Conservation (phyloP, 1,139 yeast species). For the Casaregolazyma suthepensis region DNA sequence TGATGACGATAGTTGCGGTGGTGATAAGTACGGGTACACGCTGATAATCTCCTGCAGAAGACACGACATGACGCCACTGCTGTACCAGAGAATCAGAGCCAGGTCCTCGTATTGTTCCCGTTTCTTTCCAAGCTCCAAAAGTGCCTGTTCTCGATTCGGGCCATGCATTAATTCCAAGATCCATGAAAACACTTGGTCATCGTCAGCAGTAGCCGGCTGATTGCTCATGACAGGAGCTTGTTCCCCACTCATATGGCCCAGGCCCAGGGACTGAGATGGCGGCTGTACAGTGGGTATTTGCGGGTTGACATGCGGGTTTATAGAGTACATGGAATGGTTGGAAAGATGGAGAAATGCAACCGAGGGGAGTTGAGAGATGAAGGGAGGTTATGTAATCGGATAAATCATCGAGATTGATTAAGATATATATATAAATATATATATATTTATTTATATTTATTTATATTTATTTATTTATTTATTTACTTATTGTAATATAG, state of each 20-base stretch:
- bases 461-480: too few species aligned
- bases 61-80: constrained; percentile 94
- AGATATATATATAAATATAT: too few species aligned
- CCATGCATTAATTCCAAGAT: constrained; percentile 85
- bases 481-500: too few species aligned
- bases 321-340: not conserved
- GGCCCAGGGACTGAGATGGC: constrained; percentile 6
- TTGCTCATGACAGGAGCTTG: not conserved
- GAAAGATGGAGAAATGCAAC: not conserved
- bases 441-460: too few species aligned
- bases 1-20: constrained; percentile 78
- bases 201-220: constrained; percentile 56
- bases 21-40: constrained; percentile 83
- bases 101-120: constrained; percentile 92
- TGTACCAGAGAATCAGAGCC: constrained; percentile 90
- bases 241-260: not conserved
- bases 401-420: too few species aligned
- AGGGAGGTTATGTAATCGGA: not conserved
- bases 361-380: not conserved
- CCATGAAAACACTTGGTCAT: constrained; percentile 86
- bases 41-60: constrained; percentile 81
- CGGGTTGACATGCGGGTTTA: not conserved
- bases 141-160: constrained; percentile 85
- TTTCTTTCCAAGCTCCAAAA: constrained; percentile 85
- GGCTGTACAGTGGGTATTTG: constrained; percentile 1